These are phyloP conservation scores for Fusarium sp. DNA, from an alignment of 2,329 filamentous ascomycete genomes.

Conservation along the genomic window DNA sequence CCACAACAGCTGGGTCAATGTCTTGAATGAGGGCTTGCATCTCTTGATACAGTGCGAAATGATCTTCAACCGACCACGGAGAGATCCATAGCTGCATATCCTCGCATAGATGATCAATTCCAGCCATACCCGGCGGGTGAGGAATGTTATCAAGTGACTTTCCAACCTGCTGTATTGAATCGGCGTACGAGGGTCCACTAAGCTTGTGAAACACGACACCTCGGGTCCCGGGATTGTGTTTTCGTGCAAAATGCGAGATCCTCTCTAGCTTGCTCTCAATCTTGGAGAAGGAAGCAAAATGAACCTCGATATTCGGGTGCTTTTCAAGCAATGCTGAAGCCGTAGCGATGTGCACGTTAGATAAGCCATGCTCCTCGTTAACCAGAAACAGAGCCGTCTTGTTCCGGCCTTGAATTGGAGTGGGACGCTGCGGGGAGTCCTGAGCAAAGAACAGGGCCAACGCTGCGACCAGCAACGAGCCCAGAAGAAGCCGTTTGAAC, in stretches of 20 bases:
- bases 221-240: slow-evolving; percentile 24
- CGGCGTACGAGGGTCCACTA: slow-evolving; percentile 31
- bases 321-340: slow-evolving; percentile 49
- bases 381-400: slow-evolving; percentile 52
- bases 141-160: slow-evolving; percentile 29
- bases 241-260: slow-evolving; percentile 13
- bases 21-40: slow-evolving; percentile 43
- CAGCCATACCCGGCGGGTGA: slow-evolving; percentile 35
- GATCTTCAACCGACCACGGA: slow-evolving; percentile 48
- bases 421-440: not conserved
- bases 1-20: slow-evolving; percentile 49
- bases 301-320: slow-evolving; percentile 48
- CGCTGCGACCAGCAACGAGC: slow-evolving; percentile 14
- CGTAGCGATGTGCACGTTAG: slow-evolving; percentile 54
- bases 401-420: slow-evolving; percentile 35
- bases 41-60: slow-evolving; percentile 43
- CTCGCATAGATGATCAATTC: slow-evolving; percentile 23
- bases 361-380: slow-evolving; percentile 49
- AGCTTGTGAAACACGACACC: slow-evolving; percentile 46
- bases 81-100: slow-evolving; percentile 41
- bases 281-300: slow-evolving; percentile 50
- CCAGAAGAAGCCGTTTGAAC: slow-evolving; percentile 1
- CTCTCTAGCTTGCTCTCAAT: slow-evolving; percentile 28
- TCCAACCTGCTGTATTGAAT: slow-evolving; percentile 10
- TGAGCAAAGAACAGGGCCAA: slow-evolving; percentile 7